Conservation (phyloP, 1,284 basidiomycete species). For the Sparassis latifolia region DNA sequence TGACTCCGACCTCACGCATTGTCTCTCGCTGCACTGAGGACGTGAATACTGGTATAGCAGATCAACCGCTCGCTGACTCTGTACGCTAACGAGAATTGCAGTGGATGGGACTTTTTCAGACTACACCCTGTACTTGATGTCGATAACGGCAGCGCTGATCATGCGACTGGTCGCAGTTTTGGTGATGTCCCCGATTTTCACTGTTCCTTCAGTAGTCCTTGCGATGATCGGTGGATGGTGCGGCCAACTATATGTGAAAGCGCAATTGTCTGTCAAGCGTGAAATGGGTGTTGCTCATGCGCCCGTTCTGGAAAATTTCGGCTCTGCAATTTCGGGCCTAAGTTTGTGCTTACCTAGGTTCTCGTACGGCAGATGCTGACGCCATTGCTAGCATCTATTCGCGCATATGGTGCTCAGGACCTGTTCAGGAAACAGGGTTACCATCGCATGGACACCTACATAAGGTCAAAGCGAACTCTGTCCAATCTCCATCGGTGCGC, state of each 20-base stretch:
- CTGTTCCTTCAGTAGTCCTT: constrained; percentile 33
- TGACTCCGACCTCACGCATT: constrained; percentile 52
- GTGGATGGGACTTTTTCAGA: constrained; percentile 25
- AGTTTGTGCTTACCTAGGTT: constrained; percentile 30
- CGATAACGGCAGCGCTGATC: constrained; percentile 27
- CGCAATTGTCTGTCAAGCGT: constrained; percentile 71
- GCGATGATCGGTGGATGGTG: constrained; percentile 37
- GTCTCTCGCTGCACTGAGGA: constrained; percentile 56
- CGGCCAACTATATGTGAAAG: constrained; percentile 54
- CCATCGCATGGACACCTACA: constrained; percentile 42
- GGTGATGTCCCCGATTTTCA: constrained; percentile 36
- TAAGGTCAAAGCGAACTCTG: constrained; percentile 37
- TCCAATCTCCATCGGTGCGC: constrained; percentile 47
- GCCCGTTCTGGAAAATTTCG: constrained; percentile 66
- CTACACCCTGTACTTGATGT: constrained; percentile 19
- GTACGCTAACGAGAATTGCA: constrained; percentile 2
- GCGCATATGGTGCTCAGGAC: constrained; percentile 50
- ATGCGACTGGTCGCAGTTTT: constrained; percentile 37
- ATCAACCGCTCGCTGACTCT: not conserved
- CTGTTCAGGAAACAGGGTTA: constrained; percentile 39
- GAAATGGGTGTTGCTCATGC: constrained; percentile 64
- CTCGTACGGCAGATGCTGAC: not conserved
- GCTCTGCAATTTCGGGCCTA: constrained; percentile 60
- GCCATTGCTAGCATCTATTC: constrained; percentile 44
- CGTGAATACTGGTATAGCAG: constrained; percentile 32